Conservation (phyloP, 768 basidiomycete genomes). For the Phanerochaete sordida region DNA sequence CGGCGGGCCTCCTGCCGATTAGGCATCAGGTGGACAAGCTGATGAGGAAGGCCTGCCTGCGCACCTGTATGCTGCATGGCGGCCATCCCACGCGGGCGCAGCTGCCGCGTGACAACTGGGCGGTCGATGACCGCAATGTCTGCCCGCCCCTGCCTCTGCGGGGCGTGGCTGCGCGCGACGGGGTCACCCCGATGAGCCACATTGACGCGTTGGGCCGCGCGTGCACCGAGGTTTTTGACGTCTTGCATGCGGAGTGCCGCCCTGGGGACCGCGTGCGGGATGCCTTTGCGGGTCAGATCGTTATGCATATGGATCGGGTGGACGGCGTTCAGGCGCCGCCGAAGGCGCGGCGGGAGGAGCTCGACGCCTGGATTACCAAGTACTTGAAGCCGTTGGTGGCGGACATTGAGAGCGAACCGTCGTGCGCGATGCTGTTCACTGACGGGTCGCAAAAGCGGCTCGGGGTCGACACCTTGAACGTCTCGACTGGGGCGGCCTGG, state of each 20-base stretch:
- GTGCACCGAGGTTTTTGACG: constrained; percentile 1
- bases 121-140: too few species aligned
- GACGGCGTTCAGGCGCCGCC: not conserved
- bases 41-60: constrained; percentile 2
- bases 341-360: not conserved
- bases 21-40: constrained; percentile 12
- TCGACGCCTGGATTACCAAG: not conserved
- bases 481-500: not conserved
- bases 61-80: not conserved
- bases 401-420: not conserved
- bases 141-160: not conserved
- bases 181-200: not conserved
- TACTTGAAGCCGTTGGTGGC: not conserved
- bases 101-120: too few species aligned
- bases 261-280: constrained; percentile 2
- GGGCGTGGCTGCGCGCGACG: not conserved
- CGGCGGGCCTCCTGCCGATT: constrained; percentile 17
- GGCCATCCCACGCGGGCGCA: constrained; percentile 4
- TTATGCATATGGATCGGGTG: not conserved
- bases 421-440: constrained; percentile 2
- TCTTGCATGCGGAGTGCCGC: constrained; percentile 4
- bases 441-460: constrained; percentile 3
- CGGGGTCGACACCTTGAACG: not conserved
- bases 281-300: not conserved
- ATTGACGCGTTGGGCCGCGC: not conserved